Evolutionary conservation across 139 green algal genomes (phyloP), one percentile per base, ranked within the genome.

Genomic region (Chlamydomonas applanata): DNA sequence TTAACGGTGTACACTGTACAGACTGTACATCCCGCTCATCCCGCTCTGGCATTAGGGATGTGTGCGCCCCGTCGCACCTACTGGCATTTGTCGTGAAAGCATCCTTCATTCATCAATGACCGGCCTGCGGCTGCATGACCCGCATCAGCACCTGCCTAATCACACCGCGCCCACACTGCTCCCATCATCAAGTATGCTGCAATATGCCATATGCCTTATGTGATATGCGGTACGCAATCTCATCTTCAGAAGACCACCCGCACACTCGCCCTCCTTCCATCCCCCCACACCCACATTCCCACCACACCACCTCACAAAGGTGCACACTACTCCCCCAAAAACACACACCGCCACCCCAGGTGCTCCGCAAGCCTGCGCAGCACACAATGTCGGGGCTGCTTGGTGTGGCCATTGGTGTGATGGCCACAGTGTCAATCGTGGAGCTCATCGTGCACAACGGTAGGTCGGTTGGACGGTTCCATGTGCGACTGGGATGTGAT

Each of bases 381-480:
- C 35, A 33, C 0, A 59, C 80, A 25, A 84, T 97, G 36, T 87
- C 90, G 9, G 91, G 92, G 27, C 82, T 97, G 29, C 78, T 97
- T 3, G 90, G 90, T 1, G 64, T 88, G 1, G 84, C 84, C 32
- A 88, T 87, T 7, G 82, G 88, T 24, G 93, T 97, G 0, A 97
- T 97, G 93, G 65, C 85, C 19, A 86, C 85, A 7, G 82, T 97
- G 24, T 91, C 82, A n/a, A 70, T 92, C 1, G 75, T 88, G 7
- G 93, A 97, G 75, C 83, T 97, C 74, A 90, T 88, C 69, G 59
- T 91, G 4, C 77, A 86, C 35, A 96, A 95, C 14, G 40, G 40
- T 49, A 11, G 40, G 40, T 49, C n/a, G n/a, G n/a, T n/a, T n/a
- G 85, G 78, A 4, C 67, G 61, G 24, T 36, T 60, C 24, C 76